These are phyloP conservation scores for Betula pendula DNA, from an alignment of 306 rosid genomes.

Conservation along the genomic window DNA sequence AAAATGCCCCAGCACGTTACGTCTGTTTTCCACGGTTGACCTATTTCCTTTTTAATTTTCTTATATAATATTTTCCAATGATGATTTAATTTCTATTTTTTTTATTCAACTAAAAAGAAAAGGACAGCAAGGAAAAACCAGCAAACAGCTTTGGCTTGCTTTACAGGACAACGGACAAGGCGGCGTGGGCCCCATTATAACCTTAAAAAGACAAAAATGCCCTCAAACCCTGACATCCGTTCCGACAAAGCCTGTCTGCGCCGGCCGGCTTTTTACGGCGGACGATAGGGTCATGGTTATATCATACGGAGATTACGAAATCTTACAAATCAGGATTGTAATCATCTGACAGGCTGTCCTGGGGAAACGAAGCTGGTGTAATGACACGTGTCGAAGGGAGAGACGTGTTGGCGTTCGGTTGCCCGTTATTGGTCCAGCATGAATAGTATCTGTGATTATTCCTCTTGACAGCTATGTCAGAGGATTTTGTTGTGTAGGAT, in stretches of 20 bases:
- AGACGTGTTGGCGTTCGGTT: not conserved
- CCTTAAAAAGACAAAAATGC: conserved; percentile 11
- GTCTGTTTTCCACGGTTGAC: not conserved
- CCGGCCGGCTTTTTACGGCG: not conserved
- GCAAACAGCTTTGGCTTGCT: conserved; percentile 27
- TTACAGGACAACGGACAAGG: not conserved
- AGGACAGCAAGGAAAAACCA: conserved; percentile 25
- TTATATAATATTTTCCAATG: too few species aligned
- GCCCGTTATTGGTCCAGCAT: not conserved
- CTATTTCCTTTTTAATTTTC: not conserved
- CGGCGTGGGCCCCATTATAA: not conserved
- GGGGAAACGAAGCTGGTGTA: not conserved
- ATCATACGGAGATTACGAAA: not conserved
- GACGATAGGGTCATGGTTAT: not conserved
- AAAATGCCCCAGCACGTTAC: conserved; percentile 9
- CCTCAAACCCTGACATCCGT: not conserved
- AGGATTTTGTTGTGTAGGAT: not conserved
- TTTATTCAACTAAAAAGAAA: conserved; percentile 14
- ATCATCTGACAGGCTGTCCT: not conserved
- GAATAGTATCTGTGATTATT: not conserved
- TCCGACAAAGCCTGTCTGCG: not conserved
- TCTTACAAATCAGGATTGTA: too few species aligned
- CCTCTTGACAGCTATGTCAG: not conserved
- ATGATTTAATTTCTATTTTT: too few species aligned
- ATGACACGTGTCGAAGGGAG: not conserved